Evolutionary conservation across 495 filamentous ascomycete species (phyloP), one percentile per base, ranked within the genome.

Genomic region (Monascus purpureus): DNA sequence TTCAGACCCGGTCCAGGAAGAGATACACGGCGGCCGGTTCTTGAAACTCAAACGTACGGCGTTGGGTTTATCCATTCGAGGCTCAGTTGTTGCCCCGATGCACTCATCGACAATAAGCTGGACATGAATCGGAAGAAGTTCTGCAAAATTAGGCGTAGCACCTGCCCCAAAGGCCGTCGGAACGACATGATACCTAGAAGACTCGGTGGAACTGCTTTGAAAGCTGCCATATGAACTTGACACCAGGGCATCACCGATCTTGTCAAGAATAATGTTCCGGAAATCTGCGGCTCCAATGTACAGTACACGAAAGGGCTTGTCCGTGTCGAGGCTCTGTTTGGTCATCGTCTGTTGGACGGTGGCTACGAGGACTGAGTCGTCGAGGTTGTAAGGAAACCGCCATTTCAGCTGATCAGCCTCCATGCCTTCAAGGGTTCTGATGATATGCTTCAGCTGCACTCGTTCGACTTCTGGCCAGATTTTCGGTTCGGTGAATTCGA

Each of bases 81-180:
- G 45, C 9, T 65, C 47, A 4, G 55, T 59, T 14, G 51, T 50
- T 13, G 77, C 79, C 9, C 57, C 60, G 23, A 62, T 61, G 43
- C 80, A 85, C 32, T 82, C 72, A 37, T 85, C 77, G 13, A 86
- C 75, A 35, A 74, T 72, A 39, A 86, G 70, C 43, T 84, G 79
- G 17, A 74, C 69, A 38, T 82, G 73, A 43, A 84, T 80, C 6
- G 82, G 72, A 33, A 83, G 73, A 14, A 85, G 70, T 43, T 85
- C 80, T 1, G 77, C 76, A 39, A 63, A 66, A 32, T 67, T 67
- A 12, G 67, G 61, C 13, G 72, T 62, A 8, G 61, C 52, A 13
- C 55, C 53, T 33, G 52, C 53, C 32, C 78, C 78, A 49, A 81
- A 84, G 0, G 73, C 76, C 1, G 79, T 76, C 17, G 80, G 79